Percentiles rank a stretch among this genome's conserved stretches.
Evolutionary conservation across 805 yeast genomes (phyloP).

Genomic region (Saccharomyces cerevisiae): DNA sequence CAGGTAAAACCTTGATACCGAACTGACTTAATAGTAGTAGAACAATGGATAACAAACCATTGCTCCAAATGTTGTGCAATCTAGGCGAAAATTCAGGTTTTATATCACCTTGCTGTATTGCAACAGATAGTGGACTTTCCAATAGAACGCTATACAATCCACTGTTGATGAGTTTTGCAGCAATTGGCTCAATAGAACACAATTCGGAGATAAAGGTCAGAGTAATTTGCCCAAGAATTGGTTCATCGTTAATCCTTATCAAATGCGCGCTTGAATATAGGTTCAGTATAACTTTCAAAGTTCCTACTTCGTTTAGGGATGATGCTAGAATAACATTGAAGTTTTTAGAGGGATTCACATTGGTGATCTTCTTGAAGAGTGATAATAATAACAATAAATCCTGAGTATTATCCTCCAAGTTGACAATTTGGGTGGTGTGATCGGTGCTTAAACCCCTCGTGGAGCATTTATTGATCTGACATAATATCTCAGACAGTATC

Average conservation of each 20-base stretch:
- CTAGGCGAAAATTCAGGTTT: slow-evolving; percentile 44
- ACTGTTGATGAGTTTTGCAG: slow-evolving; percentile 52
- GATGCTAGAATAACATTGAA: slow-evolving; percentile 45
- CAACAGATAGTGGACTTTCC: slow-evolving; percentile 64
- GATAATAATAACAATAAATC: slow-evolving; percentile 58
- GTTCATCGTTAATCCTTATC: slow-evolving; percentile 52
- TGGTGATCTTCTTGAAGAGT: slow-evolving; percentile 50
- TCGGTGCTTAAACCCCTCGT: slow-evolving; percentile 31
- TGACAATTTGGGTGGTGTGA: slow-evolving; percentile 4
- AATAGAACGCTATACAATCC: slow-evolving; percentile 63
- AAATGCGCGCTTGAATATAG: slow-evolving; percentile 62
- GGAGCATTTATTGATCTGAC: slow-evolving; percentile 38
- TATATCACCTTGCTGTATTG: slow-evolving; percentile 59
- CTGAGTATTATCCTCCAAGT: slow-evolving; percentile 46
- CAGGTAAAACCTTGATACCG: slow-evolving; percentile 57
- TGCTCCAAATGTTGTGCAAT: slow-evolving; percentile 76
- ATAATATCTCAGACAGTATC: slow-evolving; percentile 50
- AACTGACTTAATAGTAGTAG: slow-evolving; percentile 52
- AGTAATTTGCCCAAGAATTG: slow-evolving; percentile 63
- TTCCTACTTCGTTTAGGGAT: slow-evolving; percentile 47
- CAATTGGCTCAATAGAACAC: slow-evolving; percentile 50
- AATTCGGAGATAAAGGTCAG: slow-evolving; percentile 63
- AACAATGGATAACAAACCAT: slow-evolving; percentile 66
- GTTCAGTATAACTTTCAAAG: slow-evolving; percentile 53
- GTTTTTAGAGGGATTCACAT: slow-evolving; percentile 39